These are phyloP conservation scores for Coemansia aciculifera DNA, from an alignment of 192 early-diverging fungal genomes.

Conservation along the genomic window DNA sequence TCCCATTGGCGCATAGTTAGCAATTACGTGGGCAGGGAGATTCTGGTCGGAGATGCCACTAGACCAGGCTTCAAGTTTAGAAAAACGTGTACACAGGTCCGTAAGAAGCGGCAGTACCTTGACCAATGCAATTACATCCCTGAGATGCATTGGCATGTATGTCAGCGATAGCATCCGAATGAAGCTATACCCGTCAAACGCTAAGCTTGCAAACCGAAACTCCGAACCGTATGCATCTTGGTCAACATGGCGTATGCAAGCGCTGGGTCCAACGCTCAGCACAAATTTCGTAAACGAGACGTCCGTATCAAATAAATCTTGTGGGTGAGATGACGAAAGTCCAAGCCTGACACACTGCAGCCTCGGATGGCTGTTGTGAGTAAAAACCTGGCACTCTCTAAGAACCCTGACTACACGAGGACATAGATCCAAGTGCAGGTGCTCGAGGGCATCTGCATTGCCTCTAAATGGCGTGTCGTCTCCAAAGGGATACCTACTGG, in stretches of 20 bases:
- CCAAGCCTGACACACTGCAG: not conserved
- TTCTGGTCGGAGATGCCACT: too few species aligned
- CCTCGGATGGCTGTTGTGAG: not conserved
- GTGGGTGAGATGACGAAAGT: not conserved
- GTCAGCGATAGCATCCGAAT: not conserved
- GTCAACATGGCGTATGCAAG: not conserved
- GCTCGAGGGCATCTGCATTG: not conserved
- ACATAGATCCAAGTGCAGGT: not conserved
- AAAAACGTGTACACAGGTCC: not conserved
- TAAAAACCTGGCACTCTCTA: not conserved
- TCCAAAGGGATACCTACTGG: not conserved
- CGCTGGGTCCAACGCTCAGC: not conserved
- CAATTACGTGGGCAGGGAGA: too few species aligned
- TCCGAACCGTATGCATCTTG: not conserved
- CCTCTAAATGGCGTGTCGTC: not conserved
- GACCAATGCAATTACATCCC: not conserved
- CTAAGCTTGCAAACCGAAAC: too few species aligned
- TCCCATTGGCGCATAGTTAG: too few species aligned
- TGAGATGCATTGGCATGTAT: not conserved
- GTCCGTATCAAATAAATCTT: not conserved
- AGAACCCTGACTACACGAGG: not conserved
- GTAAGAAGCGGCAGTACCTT: not conserved
- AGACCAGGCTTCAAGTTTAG: too few species aligned
- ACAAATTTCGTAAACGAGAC: not conserved
- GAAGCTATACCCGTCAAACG: not conserved